Evolutionary conservation across 768 basidiomycete species (phyloP), one percentile per base, ranked within the genome.

Genomic region (Lactarius trivialis): DNA sequence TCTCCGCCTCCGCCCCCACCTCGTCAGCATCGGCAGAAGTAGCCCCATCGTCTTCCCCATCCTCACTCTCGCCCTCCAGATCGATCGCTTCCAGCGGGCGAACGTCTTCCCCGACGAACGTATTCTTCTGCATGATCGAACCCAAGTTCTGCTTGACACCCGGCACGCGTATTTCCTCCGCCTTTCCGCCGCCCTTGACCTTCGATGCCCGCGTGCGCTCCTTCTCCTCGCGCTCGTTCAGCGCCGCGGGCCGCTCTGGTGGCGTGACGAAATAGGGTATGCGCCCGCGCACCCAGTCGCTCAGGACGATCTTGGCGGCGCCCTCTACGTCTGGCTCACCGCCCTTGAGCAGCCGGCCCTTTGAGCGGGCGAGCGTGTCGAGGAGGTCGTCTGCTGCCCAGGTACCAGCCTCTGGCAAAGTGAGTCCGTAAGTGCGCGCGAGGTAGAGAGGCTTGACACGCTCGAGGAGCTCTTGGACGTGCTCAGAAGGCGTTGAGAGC

Each of bases 251-350:
- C 60, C 90, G 78, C 72, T 92, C 93, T 59, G 96, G 96, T 15
- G 97, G 97, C 14, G 88, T 72, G 39, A 93, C 94, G 70, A 98
- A 99, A 80, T 86, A 99, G 21, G 97, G 97, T 70, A 99, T 96
- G 68, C 93, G 88, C 8, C 96, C 97, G 51, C 97, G 80, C 61
- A 98, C 93, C 96, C 96, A 98, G 73, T 98, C 97, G 72, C 87
- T 91, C 70, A 99, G 75, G 52, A 98, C 78, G 72, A 99, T 95
- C 77, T 95, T 98, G 33, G 96, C 89, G 32, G 95, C 93, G 4
- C 89, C 83, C 70, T 98, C 91, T 50, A 88, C 72, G 74, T 97
- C 94, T 2, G 96, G 92, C 73, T 98, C 96, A 63, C 97, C 97
- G 54, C 93, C 92, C 70, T 93, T 94, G 64, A 96, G 79, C 60